Percentiles rank a stretch among this genome's conserved stretches.
These are phyloP conservation scores for Saposhnikovia divaricata DNA, from an alignment of 129 eudicot genomes.

Conservation along the genomic window DNA sequence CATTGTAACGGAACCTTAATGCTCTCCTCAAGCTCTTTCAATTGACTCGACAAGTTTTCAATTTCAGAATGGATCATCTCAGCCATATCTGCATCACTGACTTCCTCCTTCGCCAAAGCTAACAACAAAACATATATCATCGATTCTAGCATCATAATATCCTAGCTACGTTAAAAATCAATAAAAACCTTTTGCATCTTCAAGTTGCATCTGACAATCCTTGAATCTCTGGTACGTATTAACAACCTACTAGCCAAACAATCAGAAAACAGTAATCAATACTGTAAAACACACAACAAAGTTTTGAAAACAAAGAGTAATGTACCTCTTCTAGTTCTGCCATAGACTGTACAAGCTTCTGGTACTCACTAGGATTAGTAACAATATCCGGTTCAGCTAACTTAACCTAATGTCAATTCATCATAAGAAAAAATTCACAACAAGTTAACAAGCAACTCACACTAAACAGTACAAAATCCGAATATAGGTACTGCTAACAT, in stretches of 20 bases:
- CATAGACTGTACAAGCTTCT: conserved; percentile 83
- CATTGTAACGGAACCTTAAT: conserved; percentile 53
- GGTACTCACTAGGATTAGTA: conserved; percentile 89
- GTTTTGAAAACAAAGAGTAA: no score
- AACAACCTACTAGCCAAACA: conserved; percentile 63
- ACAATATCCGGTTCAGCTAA: conserved; percentile 95
- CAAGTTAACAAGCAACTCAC: neutral
- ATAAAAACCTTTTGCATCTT: conserved; percentile 83
- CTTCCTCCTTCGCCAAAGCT: conserved; percentile 81
- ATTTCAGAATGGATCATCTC: conserved; percentile 88
- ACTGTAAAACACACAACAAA: neutral
- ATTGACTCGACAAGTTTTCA: conserved; percentile 50
- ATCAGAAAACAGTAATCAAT: neutral
- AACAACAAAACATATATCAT: conserved; percentile 9
- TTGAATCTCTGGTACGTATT: conserved; percentile 67
- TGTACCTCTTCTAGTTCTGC: conserved; percentile 86
- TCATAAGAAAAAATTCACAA: no score
- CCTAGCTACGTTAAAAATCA: neutral
- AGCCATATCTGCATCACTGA: conserved; percentile 81
- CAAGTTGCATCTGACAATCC: conserved; percentile 84
- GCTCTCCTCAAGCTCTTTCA: conserved; percentile 57
- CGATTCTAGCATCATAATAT: neutral
- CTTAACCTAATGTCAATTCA: conserved; percentile 44
- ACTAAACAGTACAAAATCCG: no score
- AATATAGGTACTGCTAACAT: no score